Evolutionary conservation across 345 rosid genomes (phyloP), one percentile per base, ranked within the genome.

Genomic region (Euphorbia pulcherrima): DNA sequence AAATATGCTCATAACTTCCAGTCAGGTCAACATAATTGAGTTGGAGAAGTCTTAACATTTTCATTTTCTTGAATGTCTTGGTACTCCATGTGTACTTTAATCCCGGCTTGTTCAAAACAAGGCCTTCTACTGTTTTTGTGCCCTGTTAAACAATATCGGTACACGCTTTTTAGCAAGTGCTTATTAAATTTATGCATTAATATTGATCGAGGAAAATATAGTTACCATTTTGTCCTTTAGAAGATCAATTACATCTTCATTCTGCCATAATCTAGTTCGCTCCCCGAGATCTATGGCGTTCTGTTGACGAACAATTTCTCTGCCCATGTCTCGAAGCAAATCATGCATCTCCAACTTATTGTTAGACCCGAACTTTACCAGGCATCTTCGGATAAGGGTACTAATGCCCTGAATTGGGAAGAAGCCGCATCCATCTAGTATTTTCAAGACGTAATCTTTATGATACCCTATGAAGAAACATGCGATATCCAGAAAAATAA

Each of bases 211-310:
- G n/a, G n/a, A n/a, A n/a, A n/a, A n/a, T n/a, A n/a, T n/a, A n/a
- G n/a, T 13, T 64, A 78, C 81, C 70, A 41, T 64, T 44, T 59
- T 6, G 14, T 62, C 10, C 3, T 26, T 57, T 29, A 78, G 17
- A 11, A 62, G 52, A 7, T 69, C 62, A 2, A 62, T 10, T n/a
- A 76, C 68, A 27, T 70, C 78, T 5, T 67, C 69, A 50, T 51
- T 39, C 27, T 12, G 27, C 81, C 78, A 78, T 39, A 78, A 21
- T 24, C 81, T 74, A 44, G 71, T 78, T 5, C 75, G 72, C 33
- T 62, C 40, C 12, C 73, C 75, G 1, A 56, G 68, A 39, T 73
- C 65, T 6, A 0, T 30, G 7, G 30, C 16, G 61, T 20, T 28
- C 35, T 62, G 55, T 21, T 57, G 37, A 1, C 64, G 73, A 44